These are phyloP conservation scores for Fraxinus xanthoxyloides DNA, from an alignment of 305 asterid species.

Conservation along the genomic window DNA sequence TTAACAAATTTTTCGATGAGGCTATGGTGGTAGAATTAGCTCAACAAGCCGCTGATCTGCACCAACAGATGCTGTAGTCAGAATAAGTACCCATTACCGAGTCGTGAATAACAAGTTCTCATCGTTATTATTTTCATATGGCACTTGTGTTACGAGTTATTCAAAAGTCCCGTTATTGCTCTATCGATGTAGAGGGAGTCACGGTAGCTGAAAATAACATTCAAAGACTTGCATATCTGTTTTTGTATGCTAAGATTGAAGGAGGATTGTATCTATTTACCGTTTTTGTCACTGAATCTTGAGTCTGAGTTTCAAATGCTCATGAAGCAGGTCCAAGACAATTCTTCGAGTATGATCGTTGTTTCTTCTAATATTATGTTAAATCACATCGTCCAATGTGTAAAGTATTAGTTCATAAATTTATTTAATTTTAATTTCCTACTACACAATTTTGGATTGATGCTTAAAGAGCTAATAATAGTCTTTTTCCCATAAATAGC, in stretches of 20 bases:
- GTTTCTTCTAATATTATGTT: neutral
- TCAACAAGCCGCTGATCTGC: slow-evolving; percentile 89
- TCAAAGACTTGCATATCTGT: neutral
- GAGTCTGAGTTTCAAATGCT: neutral
- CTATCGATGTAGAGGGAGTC: neutral
- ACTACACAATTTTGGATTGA: neutral
- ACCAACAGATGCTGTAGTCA: slow-evolving; percentile 63
- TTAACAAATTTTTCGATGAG: slow-evolving; percentile 89
- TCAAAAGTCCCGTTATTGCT: neutral
- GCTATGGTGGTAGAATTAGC: slow-evolving; percentile 96
- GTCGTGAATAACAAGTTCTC: neutral
- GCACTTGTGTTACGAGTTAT: neutral
- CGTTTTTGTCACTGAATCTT: neutral
- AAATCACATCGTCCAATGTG: neutral
- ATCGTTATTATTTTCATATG: neutral
- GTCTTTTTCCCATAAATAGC: neutral
- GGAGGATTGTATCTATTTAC: neutral
- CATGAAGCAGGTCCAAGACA: neutral
- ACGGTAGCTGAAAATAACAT: neutral
- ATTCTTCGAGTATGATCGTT: neutral
- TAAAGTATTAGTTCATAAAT: neutral
- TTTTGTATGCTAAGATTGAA: neutral
- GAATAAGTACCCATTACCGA: neutral
- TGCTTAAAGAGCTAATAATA: neutral
- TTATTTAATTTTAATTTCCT: neutral